A percentile compares a stretch with the other conserved stretches of the same genome.
Evolutionary conservation across 2,329 filamentous ascomycete genomes (phyloP).

Genomic region (Madurella mycetomatis): DNA sequence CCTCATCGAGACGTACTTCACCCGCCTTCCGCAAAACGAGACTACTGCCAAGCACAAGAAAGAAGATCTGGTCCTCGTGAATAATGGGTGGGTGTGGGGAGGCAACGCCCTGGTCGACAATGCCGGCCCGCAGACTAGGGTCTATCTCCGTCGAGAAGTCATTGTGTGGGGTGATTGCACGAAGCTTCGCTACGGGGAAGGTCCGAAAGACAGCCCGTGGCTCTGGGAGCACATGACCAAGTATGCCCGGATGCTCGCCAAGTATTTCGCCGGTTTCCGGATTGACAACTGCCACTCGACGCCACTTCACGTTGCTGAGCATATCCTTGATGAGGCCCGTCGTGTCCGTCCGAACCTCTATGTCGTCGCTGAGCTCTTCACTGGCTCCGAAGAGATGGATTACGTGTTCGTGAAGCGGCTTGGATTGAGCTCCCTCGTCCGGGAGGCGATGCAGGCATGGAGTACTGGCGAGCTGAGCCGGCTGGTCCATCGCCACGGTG

Average conservation of each 20-base stretch:
- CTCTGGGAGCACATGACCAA: conserved; percentile 94
- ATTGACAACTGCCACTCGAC: conserved; percentile 99
- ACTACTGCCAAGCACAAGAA: conserved; percentile 71
- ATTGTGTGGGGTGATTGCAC: conserved; percentile 99
- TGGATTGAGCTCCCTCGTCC: conserved; percentile 84
- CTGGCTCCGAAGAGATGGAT: conserved; percentile 91
- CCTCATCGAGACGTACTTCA: conserved; percentile 92
- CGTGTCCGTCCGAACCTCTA: conserved; percentile 82
- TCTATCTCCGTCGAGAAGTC: conserved; percentile 93
- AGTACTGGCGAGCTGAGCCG: conserved; percentile 88
- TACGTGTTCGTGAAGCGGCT: conserved; percentile 93
- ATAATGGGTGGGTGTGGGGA: conserved; percentile 99
- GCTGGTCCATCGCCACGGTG: conserved; percentile 88
- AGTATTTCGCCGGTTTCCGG: conserved; percentile 90
- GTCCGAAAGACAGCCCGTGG: conserved; percentile 81
- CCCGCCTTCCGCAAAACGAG: conserved; percentile 74
- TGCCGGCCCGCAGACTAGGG: conserved; percentile 79
- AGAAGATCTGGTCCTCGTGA: conserved; percentile 75
- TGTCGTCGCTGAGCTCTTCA: conserved; percentile 92
- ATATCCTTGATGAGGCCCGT: conserved; percentile 90
- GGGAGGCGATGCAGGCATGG: conserved; percentile 98
- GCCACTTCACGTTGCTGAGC: conserved; percentile 87
- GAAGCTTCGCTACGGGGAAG: conserved; percentile 83
- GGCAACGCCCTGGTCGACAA: conserved; percentile 93
- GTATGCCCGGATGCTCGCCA: conserved; percentile 88